Percentiles rank a stretch among this genome's conserved stretches.
These are phyloP conservation scores for Zygosaccharomyces bisporus DNA, from an alignment of 805 yeast genomes.

Conservation along the genomic window DNA sequence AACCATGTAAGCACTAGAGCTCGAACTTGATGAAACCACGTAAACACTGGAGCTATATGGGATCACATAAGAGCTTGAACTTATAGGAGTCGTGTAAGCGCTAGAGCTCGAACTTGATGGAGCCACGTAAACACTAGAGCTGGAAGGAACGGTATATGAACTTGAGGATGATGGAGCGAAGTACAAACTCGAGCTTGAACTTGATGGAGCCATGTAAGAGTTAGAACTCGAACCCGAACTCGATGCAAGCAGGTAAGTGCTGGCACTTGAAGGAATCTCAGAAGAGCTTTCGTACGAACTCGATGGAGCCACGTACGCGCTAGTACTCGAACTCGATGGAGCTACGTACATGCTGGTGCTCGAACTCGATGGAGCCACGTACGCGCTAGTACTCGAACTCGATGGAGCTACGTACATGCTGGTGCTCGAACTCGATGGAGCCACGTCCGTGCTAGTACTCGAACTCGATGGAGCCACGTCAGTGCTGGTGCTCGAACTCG, in stretches of 20 bases:
- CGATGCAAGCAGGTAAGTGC: neutral
- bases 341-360: neutral
- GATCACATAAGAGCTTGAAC: neutral
- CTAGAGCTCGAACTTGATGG: neutral
- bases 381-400: neutral
- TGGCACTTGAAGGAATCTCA: neutral
- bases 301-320: neutral
- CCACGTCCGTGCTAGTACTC: neutral
- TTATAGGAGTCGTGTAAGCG: neutral
- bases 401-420: neutral
- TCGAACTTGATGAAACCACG: neutral
- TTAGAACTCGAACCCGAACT: neutral
- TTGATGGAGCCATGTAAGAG: neutral
- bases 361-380: neutral
- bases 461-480: neutral
- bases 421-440: neutral
- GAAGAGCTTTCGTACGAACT: neutral
- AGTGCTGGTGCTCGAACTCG: neutral
- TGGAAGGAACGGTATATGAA: neutral
- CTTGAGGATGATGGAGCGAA: neutral
- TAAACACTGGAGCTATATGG: neutral
- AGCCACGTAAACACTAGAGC: neutral
- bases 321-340: neutral
- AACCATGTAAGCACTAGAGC: neutral
- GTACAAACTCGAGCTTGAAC: neutral